phyloP scores from a whole-genome alignment of 78 protist species.

The Dictyostelium capitatum region DNA sequence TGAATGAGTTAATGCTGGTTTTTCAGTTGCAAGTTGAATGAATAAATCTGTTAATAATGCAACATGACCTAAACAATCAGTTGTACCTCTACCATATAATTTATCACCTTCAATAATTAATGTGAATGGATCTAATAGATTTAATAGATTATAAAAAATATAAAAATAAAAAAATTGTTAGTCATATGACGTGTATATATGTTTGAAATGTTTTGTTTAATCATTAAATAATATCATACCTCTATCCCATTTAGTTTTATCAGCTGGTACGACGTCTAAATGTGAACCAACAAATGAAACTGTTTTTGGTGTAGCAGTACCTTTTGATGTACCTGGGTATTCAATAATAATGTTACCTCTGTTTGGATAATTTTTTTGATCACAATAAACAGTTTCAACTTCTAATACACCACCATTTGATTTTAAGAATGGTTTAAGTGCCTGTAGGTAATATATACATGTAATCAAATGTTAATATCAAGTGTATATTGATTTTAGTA shows the following conservation, averaged over 20 bases:
- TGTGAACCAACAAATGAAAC: slow-evolving; percentile 88
- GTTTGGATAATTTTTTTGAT: slow-evolving; percentile 25
- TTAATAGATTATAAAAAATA: not conserved
- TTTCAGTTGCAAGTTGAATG: slow-evolving; percentile 65
- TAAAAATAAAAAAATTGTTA: not conserved
- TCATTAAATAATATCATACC: not conserved
- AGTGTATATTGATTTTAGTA: not conserved
- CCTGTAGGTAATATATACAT: not conserved
- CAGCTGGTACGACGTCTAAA: slow-evolving; percentile 89
- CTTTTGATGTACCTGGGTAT: slow-evolving; percentile 51
- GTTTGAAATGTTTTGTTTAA: no score
- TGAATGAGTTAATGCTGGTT: slow-evolving; percentile 45
- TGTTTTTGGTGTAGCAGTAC: slow-evolving; percentile 28
- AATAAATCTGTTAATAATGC: slow-evolving; percentile 70
- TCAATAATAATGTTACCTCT: slow-evolving; percentile 76
- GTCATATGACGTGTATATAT: no score
- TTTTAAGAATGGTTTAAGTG: slow-evolving; percentile 39
- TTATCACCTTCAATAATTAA: slow-evolving; percentile 75
- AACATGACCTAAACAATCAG: slow-evolving; percentile 92
- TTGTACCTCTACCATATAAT: slow-evolving; percentile 88
- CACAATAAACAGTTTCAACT: slow-evolving; percentile 56
- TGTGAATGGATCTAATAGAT: slow-evolving; percentile 83
- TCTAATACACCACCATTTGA: slow-evolving; percentile 70
- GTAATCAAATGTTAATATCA: not conserved
- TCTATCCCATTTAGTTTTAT: slow-evolving; percentile 70